Percentiles rank a stretch among this genome's conserved stretches.
Conservation (phyloP, 257 asterid genomes). For the Fraxinus cuspidata region DNA sequence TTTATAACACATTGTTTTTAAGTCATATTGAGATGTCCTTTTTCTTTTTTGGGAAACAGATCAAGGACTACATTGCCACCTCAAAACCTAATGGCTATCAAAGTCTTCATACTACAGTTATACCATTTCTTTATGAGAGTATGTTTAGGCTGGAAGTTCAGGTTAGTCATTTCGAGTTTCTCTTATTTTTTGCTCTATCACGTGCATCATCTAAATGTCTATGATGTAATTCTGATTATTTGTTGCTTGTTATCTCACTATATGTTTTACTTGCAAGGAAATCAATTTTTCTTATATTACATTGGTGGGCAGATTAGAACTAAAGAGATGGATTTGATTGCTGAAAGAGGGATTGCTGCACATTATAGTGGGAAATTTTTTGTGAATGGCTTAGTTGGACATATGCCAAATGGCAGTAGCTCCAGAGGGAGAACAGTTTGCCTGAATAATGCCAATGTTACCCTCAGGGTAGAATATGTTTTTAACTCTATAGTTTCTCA, state of each 20-base stretch:
- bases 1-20: slow-evolving; percentile 9
- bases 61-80: slow-evolving; percentile 93
- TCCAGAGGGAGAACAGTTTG: slow-evolving; percentile 64
- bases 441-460: slow-evolving; percentile 86
- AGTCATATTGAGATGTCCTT: slow-evolving; percentile 21
- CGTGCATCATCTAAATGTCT: slow-evolving; percentile 25
- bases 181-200: slow-evolving; percentile 4
- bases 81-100: slow-evolving; percentile 92
- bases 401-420: slow-evolving; percentile 49
- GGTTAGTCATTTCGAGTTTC: slow-evolving; percentile 44
- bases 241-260: not conserved
- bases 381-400: slow-evolving; percentile 73
- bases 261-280: not conserved
- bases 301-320: slow-evolving; percentile 69
- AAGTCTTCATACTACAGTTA: slow-evolving; percentile 92
- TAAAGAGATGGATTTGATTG: slow-evolving; percentile 92
- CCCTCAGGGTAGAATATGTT: slow-evolving; percentile 69
- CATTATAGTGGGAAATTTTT: slow-evolving; percentile 85
- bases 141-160: slow-evolving; percentile 92
- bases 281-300: slow-evolving; percentile 7
- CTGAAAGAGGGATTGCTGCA: slow-evolving; percentile 92
- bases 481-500: slow-evolving; percentile 24
- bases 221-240: not conserved
- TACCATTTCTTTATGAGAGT: slow-evolving; percentile 93
- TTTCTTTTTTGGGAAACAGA: slow-evolving; percentile 40